Evolutionary conservation across 208 protist species (phyloP).

Genomic region (Willaertia magna): DNA sequence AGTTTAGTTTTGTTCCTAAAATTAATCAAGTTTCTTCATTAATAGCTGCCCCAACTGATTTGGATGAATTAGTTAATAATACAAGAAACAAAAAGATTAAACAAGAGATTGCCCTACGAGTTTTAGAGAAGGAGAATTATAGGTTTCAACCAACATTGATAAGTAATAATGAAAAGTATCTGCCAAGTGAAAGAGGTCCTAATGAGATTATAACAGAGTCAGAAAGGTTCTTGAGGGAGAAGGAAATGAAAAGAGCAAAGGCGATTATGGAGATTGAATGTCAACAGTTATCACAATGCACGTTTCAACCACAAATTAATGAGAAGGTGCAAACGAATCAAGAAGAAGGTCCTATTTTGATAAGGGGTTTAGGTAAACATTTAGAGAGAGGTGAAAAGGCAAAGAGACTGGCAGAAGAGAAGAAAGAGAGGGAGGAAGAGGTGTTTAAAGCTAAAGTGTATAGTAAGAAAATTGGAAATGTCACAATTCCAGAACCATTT

Average conservation of each 20-base stretch:
- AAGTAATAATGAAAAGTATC: neutral
- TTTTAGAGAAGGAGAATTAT: neutral
- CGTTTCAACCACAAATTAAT: neutral
- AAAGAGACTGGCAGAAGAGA: neutral
- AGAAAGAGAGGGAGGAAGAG: neutral
- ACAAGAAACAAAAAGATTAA: neutral
- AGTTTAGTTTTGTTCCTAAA: neutral
- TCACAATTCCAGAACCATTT: neutral
- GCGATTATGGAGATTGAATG: neutral
- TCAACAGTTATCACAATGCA: neutral
- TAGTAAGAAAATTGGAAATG: neutral
- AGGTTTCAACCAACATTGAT: neutral
- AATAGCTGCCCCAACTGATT: neutral
- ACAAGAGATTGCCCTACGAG: neutral
- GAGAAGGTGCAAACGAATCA: neutral
- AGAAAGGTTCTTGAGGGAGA: neutral
- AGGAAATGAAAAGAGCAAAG: neutral
- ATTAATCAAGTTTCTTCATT: neutral
- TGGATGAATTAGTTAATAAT: neutral
- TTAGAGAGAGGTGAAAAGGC: neutral
- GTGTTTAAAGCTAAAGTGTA: neutral
- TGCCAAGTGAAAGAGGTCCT: neutral
- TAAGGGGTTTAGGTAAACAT: neutral
- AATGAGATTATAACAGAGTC: neutral
- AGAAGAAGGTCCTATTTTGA: neutral